A percentile compares a stretch with the other conserved stretches of the same genome.
phyloP scores from a whole-genome alignment of 805 yeast species.

The Peterozyma toletana region DNA sequence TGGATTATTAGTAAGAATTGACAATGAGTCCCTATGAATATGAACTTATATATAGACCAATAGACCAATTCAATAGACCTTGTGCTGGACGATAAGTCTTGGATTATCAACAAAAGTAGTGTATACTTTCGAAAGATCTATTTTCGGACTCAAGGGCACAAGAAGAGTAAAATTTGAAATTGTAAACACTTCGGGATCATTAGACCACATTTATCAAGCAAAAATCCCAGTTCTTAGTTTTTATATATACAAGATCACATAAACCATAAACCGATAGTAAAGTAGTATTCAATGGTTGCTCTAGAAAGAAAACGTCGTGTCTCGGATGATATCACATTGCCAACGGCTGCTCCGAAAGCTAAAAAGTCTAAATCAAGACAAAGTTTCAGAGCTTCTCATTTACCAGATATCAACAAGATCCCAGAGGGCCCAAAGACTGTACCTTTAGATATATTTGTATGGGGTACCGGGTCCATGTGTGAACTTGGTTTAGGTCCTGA shows the following conservation, averaged over 20 bases:
- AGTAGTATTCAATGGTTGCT: conserved; percentile 5
- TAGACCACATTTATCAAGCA: too few relatives aligned
- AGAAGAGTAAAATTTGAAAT: too few relatives aligned
- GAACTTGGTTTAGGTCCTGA: conserved; percentile 95
- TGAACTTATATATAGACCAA: background rate
- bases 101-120: too few relatives aligned
- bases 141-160: too few relatives aligned
- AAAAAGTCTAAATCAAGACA: conserved; percentile 6
- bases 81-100: background rate
- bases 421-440: conserved; percentile 28
- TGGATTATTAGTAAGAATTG: conserved; percentile 73
- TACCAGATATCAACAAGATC: conserved; percentile 36
- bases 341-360: conserved; percentile 3
- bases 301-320: conserved; percentile 7
- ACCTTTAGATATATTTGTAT: conserved; percentile 74
- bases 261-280: too few relatives aligned
- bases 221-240: too few relatives aligned
- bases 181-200: too few relatives aligned
- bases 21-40: conserved; percentile 17
- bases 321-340: background rate
- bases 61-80: background rate
- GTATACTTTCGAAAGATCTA: too few relatives aligned
- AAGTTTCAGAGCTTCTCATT: conserved; percentile 38
- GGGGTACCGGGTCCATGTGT: conserved; percentile 98
- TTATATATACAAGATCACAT: too few relatives aligned